Conservation (phyloP, 306 rosid genomes). For the Fragaria nilgerrensis region DNA sequence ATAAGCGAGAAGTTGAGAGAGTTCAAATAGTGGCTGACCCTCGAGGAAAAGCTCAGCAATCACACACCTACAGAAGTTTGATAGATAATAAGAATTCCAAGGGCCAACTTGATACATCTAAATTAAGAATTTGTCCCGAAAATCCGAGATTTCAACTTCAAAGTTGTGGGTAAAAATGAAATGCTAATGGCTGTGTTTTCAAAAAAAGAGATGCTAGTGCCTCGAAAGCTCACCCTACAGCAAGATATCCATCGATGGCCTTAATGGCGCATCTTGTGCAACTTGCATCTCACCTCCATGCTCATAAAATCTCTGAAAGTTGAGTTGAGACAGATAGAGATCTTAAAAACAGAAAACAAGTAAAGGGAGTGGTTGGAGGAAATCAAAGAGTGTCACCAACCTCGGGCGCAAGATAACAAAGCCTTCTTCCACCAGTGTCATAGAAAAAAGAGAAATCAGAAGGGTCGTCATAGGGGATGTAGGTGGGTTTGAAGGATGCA, state of each 20-base stretch:
- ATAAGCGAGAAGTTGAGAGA: conserved; percentile 93
- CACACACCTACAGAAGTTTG: conserved; percentile 68
- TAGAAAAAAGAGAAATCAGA: conserved; percentile 96
- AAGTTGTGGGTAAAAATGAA: neutral
- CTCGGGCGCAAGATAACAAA: conserved; percentile 97
- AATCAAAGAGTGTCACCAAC: conserved; percentile 26
- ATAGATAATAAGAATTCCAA: conserved; percentile 3
- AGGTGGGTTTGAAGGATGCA: conserved; percentile 92
- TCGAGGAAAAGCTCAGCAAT: conserved; percentile 98
- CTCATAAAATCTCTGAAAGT: conserved; percentile 88
- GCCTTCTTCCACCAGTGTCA: conserved; percentile 97
- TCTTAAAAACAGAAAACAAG: neutral
- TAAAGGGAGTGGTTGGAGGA: neutral
- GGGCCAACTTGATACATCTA: neutral
- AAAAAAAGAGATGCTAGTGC: conserved; percentile 12
- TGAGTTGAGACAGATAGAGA: neutral
- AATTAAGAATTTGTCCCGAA: neutral
- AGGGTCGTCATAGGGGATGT: conserved; percentile 94
- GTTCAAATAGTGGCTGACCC: conserved; percentile 95
- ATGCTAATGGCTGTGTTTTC: conserved; percentile 1
- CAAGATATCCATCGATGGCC: conserved; percentile 94
- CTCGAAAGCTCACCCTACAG: conserved; percentile 77
- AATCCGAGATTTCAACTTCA: neutral
- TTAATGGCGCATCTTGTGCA: conserved; percentile 80
- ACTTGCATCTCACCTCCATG: conserved; percentile 94